Evolutionary conservation across 495 filamentous ascomycete genomes (phyloP).

Genomic region (Xylaria flabelliformis): DNA sequence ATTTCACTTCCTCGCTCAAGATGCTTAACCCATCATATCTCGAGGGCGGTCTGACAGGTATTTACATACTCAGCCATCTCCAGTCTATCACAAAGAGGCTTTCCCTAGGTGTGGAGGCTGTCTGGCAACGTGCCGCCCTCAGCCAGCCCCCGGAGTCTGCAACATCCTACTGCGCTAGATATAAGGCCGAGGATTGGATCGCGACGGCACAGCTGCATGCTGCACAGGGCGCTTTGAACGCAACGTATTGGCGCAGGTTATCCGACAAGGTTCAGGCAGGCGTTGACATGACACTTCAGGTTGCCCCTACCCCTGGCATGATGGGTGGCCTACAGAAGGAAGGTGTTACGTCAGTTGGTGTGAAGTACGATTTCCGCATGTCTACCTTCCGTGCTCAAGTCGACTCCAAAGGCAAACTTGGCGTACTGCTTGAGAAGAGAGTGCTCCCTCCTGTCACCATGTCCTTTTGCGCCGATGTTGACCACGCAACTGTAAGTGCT

Average conservation of each 20-base stretch:
- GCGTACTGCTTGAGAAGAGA: conserved; percentile 92
- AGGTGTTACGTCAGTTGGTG: conserved; percentile 87
- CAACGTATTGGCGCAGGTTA: conserved; percentile 93
- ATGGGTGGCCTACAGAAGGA: conserved; percentile 80
- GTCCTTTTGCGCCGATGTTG: conserved; percentile 96
- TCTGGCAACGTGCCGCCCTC: conserved; percentile 86
- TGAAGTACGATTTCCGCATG: conserved; percentile 97
- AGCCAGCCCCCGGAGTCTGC: conserved; percentile 82
- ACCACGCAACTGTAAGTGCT: conserved; percentile 85
- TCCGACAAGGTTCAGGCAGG: conserved; percentile 97
- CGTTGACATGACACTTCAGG: conserved; percentile 89
- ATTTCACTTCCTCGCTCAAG: conserved; percentile 92
- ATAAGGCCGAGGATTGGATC: conserved; percentile 90
- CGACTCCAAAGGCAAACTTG: conserved; percentile 91
- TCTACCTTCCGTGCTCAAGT: conserved; percentile 95
- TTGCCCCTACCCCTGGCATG: conserved; percentile 68
- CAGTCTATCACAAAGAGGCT: conserved; percentile 90
- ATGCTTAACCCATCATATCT: conserved; percentile 90
- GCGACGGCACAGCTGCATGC: conserved; percentile 84
- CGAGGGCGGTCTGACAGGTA: conserved; percentile 90
- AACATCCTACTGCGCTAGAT: conserved; percentile 86
- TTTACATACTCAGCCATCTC: conserved; percentile 93
- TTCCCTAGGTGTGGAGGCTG: conserved; percentile 86
- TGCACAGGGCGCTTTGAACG: conserved; percentile 79
- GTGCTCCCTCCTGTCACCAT: conserved; percentile 87